These are phyloP conservation scores for Penicillium psychrofluorescens DNA, from an alignment of 495 filamentous ascomycete species.

Conservation along the genomic window DNA sequence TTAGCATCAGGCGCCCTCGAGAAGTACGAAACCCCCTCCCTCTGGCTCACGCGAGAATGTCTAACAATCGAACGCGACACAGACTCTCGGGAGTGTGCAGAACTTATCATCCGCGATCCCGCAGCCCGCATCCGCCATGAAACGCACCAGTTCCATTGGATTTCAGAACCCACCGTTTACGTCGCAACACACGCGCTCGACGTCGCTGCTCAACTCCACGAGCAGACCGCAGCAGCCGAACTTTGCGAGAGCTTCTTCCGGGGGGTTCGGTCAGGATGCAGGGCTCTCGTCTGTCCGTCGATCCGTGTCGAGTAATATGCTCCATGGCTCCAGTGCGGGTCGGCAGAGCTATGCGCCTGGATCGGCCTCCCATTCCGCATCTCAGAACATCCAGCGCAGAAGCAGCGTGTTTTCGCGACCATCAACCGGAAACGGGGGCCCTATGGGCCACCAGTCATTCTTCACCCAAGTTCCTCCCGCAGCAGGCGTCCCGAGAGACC, in stretches of 20 bases:
- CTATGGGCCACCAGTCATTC: conserved; percentile 74
- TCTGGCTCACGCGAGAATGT: conserved; percentile 3
- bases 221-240: conserved; percentile 78
- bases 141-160: conserved; percentile 81
- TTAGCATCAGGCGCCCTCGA: conserved; percentile 65
- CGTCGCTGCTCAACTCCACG: conserved; percentile 79
- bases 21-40: conserved; percentile 45
- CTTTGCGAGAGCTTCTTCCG: conserved; percentile 77
- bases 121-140: conserved; percentile 88
- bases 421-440: conserved; percentile 44
- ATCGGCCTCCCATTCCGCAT: conserved; percentile 38
- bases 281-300: conserved; percentile 83
- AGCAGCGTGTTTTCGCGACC: conserved; percentile 79
- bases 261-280: conserved; percentile 60
- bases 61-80: conserved; percentile 11
- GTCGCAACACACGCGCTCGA: conserved; percentile 69
- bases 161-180: conserved; percentile 56
- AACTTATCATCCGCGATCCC: conserved; percentile 76
- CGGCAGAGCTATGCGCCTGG: conserved; percentile 68
- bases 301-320: conserved; percentile 63
- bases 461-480: conserved; percentile 77
- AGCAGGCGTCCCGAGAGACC: conserved; percentile 76
- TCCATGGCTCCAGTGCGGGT: conserved; percentile 52
- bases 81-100: conserved; percentile 75
- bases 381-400: conserved; percentile 53